Evolutionary conservation across 352 stramenopile species (phyloP).

Genomic region (Elongisporangium senticosum): DNA sequence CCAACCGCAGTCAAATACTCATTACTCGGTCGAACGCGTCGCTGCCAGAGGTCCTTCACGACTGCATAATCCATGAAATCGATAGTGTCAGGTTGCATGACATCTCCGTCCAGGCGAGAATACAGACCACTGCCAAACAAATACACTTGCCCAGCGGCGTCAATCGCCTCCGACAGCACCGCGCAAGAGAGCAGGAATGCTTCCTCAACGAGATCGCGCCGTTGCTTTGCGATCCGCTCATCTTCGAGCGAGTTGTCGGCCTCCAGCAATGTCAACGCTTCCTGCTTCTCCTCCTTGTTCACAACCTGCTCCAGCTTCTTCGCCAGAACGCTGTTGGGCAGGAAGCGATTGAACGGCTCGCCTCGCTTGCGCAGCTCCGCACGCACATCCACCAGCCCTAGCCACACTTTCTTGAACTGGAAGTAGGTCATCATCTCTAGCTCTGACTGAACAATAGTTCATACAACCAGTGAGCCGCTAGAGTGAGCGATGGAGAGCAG

Average conservation of each 20-base stretch:
- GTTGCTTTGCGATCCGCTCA: slow-evolving; percentile 33
- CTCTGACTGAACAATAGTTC: slow-evolving; percentile 27
- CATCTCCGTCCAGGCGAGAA: slow-evolving; percentile 53
- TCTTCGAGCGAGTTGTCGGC: slow-evolving; percentile 43
- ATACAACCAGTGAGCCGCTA: neutral
- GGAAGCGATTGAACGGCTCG: slow-evolving; percentile 66
- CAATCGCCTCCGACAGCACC: slow-evolving; percentile 46
- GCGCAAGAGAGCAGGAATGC: slow-evolving; percentile 35
- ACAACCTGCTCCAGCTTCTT: slow-evolving; percentile 67
- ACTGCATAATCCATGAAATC: slow-evolving; percentile 71
- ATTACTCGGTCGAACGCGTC: slow-evolving; percentile 34
- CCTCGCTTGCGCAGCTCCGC: slow-evolving; percentile 49
- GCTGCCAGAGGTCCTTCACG: slow-evolving; percentile 46
- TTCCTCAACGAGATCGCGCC: slow-evolving; percentile 44
- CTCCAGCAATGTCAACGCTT: slow-evolving; percentile 51
- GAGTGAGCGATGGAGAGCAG: neutral
- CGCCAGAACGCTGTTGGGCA: slow-evolving; percentile 33
- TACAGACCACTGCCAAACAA: slow-evolving; percentile 67
- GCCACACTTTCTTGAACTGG: slow-evolving; percentile 69
- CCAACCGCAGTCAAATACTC: neutral
- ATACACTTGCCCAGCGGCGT: slow-evolving; percentile 75
- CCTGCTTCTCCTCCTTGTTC: slow-evolving; percentile 61
- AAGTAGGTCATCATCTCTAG: slow-evolving; percentile 64
- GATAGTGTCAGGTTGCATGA: slow-evolving; percentile 50
- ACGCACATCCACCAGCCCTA: slow-evolving; percentile 63